These are phyloP conservation scores for Sutorius australiensis DNA, from an alignment of 768 basidiomycete genomes.

Conservation along the genomic window DNA sequence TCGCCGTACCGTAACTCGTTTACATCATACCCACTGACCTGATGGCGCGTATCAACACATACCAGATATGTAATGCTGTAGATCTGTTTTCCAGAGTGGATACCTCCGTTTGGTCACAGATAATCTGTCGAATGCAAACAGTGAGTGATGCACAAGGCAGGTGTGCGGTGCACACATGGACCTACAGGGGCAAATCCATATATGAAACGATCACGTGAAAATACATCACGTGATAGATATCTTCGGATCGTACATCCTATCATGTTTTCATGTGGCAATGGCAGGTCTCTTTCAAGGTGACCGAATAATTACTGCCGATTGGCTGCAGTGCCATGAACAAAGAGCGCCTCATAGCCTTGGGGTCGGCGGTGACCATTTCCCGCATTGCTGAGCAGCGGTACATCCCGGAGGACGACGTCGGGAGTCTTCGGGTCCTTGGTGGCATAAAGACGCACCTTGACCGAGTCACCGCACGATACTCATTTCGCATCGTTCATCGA, in stretches of 20 bases:
- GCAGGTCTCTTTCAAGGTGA: not conserved
- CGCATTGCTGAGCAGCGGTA: slow-evolving; percentile 7
- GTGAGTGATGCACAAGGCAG: slow-evolving; percentile 6
- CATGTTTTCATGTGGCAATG: not conserved
- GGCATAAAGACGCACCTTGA: slow-evolving; percentile 19
- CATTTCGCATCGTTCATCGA: not conserved
- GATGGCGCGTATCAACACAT: slow-evolving; percentile 8
- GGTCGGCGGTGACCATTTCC: not conserved
- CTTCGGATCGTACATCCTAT: not conserved
- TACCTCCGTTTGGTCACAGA: slow-evolving; percentile 4
- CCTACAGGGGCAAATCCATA: slow-evolving; percentile 4
- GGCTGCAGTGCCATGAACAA: not conserved
- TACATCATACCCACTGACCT: slow-evolving; percentile 10
- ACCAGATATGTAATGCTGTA: not conserved
- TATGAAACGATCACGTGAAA: not conserved
- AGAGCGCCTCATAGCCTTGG: not conserved
- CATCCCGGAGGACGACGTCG: slow-evolving; percentile 23
- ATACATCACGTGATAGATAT: not conserved
- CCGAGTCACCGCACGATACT: not conserved
- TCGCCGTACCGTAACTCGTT: slow-evolving; percentile 1
- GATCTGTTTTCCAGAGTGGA: slow-evolving; percentile 6
- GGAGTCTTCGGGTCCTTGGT: slow-evolving; percentile 18
- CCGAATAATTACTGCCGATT: not conserved
- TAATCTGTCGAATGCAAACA: slow-evolving; percentile 12
- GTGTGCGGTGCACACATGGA: slow-evolving; percentile 3